Evolutionary conservation across 768 basidiomycete genomes (phyloP), one percentile per base, ranked within the genome.

Genomic region (Suillus decipiens): DNA sequence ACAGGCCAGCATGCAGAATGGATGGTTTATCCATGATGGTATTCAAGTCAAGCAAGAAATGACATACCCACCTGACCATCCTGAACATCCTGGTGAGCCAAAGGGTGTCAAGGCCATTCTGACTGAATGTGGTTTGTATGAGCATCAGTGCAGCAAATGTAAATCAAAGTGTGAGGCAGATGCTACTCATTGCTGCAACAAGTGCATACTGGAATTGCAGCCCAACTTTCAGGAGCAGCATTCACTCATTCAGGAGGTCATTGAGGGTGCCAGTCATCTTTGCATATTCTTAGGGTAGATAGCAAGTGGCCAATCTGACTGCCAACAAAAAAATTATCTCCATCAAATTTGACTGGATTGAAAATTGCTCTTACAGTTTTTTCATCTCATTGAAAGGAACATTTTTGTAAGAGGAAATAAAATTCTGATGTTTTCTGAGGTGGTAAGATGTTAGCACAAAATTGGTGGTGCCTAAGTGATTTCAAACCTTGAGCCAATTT

Each of bases 281-380:
- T 45, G 45, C 45, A 45, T 45, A 11, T 45, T 45, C 45, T 12
- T 45, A 45, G n/a, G 10, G 43, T 58, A 36, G 36, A 41, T 58
- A 37, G 12, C 19, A 22, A n/a, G n/a, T 45, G 43, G 43, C n/a
- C n/a, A 45, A 45, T 45, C 43, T 45, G 43, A 45, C 43, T 45
- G 43, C 43, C 43, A 1, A 45, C 10, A 8, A 45, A 28, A 53
- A 2, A 58, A 17, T 58, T 64, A 36, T 22, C 37, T 53, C 36
- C 11, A 10, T 64, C 47, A 64, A 64, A 64, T 45, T 45, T 45
- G n/a, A 22, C 11, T n/a, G 22, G 43, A 45, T 45, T 45, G 43
- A 45, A 65, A 55, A 33, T 37, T 6, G 17, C 53, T 55, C 43
- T 45, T 45, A 45, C n/a, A 45, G 43, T 45, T 45, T 45, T 45